Evolutionary conservation across 441 rosid species (phyloP).

Genomic region (California macrophylla): DNA sequence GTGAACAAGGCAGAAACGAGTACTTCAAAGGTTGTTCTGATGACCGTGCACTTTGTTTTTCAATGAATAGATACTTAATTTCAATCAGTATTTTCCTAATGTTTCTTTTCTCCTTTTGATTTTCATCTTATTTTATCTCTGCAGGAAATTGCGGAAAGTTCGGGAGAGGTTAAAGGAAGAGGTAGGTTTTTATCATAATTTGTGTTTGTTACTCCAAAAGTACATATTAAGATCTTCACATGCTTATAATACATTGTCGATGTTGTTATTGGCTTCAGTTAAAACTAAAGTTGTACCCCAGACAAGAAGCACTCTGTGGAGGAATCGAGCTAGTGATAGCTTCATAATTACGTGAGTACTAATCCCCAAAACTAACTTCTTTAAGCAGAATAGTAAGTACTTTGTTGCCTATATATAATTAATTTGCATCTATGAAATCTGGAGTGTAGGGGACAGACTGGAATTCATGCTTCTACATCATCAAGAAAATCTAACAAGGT

Average conservation of each 20-base stretch:
- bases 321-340: slow-evolving; percentile 42
- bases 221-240: background rate
- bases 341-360: slow-evolving; percentile 41
- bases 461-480: slow-evolving; percentile 20
- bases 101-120: background rate
- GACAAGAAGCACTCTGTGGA: slow-evolving; percentile 29
- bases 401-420: slow-evolving; percentile 10
- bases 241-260: background rate
- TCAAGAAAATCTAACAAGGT: slow-evolving; percentile 43
- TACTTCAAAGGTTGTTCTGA: slow-evolving; percentile 25
- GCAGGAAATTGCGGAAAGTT: slow-evolving; percentile 40
- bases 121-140: slow-evolving; percentile 1
- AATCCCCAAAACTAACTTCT: background rate
- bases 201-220: background rate
- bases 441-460: slow-evolving; percentile 27
- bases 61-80: background rate
- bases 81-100: background rate
- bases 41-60: background rate
- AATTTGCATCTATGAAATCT: slow-evolving; percentile 8
- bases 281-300: slow-evolving; percentile 30
- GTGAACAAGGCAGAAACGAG: slow-evolving; percentile 31
- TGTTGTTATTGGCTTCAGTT: slow-evolving; percentile 36
- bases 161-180: slow-evolving; percentile 26
- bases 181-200: slow-evolving; percentile 2
- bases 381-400: background rate